Evolutionary conservation across 2,329 filamentous ascomycete genomes (phyloP).

Genomic region (Pseudopithomyces chartarum): DNA sequence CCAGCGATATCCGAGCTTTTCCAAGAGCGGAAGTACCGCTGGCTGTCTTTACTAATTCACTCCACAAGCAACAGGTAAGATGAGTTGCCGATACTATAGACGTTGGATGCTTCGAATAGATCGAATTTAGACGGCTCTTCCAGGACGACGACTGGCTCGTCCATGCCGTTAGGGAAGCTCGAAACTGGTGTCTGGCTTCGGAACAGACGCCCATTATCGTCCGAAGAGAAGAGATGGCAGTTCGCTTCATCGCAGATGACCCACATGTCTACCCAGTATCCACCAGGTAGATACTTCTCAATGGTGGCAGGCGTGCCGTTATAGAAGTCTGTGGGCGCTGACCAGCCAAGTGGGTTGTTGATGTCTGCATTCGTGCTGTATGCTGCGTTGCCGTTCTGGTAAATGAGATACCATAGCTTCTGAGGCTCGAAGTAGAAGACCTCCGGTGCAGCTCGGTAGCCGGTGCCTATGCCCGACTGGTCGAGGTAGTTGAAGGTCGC

Average conservation of each 20-base stretch:
- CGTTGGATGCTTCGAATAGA: conserved; percentile 47
- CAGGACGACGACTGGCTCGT: conserved; percentile 43
- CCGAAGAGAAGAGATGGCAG: conserved; percentile 49
- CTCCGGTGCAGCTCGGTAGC: conserved; percentile 49
- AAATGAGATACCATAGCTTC: conserved; percentile 50
- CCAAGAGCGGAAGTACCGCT: conserved; percentile 49
- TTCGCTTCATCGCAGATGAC: conserved; percentile 46
- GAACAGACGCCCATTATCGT: conserved; percentile 51
- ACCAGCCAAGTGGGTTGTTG: conserved; percentile 48
- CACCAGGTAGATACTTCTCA: conserved; percentile 36
- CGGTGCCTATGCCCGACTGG: conserved; percentile 43
- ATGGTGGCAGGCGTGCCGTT: conserved; percentile 39
- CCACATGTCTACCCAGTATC: conserved; percentile 53
- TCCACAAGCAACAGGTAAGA: conserved; percentile 49
- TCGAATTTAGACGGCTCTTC: conserved; percentile 29
- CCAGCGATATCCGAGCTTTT: conserved; percentile 41
- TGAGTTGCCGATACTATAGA: conserved; percentile 39
- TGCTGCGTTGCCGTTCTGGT: conserved; percentile 50
- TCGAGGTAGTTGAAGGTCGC: conserved; percentile 48
- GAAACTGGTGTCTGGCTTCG: conserved; percentile 42
- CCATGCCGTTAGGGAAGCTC: conserved; percentile 45
- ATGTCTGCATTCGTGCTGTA: conserved; percentile 51
- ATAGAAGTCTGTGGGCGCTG: conserved; percentile 45
- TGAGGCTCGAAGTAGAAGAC: conserved; percentile 51
- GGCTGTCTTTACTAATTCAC: conserved; percentile 37